A percentile compares a stretch with the other conserved stretches of the same genome.
Conservation (phyloP, 371 early-diverging fungal genomes). For the Haplosporangium sp. region DNA sequence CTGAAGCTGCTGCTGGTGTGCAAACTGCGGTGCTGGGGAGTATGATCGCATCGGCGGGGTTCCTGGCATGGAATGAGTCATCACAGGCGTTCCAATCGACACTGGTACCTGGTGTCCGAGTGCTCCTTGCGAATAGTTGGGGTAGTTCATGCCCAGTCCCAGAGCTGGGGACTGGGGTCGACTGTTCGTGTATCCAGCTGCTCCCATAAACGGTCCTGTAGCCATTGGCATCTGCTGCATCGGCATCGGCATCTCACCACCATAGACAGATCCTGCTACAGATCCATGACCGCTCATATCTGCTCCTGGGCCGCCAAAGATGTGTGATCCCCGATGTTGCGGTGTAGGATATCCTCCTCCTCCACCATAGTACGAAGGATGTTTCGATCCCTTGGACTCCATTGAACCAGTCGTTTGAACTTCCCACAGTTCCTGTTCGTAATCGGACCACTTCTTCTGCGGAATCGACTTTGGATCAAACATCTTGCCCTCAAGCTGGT, state of each 20-base stretch:
- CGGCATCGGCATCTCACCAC: slow-evolving; percentile 9
- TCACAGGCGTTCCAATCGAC: slow-evolving; percentile 22
- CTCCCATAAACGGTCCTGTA: slow-evolving; percentile 22
- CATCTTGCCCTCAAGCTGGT: slow-evolving; percentile 72
- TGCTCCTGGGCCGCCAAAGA: too few species aligned
- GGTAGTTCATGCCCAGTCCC: slow-evolving; percentile 16
- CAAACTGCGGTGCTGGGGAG: slow-evolving; percentile 35
- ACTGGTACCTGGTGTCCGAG: not conserved
- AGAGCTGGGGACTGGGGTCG: slow-evolving; percentile 50
- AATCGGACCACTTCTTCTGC: slow-evolving; percentile 90
- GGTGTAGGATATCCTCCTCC: not conserved
- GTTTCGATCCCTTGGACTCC: slow-evolving; percentile 57
- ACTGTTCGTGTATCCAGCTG: not conserved
- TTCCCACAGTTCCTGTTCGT: slow-evolving; percentile 84
- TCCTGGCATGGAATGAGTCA: slow-evolving; percentile 32
- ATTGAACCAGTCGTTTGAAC: slow-evolving; percentile 67
- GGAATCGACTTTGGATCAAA: slow-evolving; percentile 92
- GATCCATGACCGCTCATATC: slow-evolving; percentile 15
- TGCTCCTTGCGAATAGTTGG: not conserved
- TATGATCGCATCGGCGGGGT: slow-evolving; percentile 44
- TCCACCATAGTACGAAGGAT: slow-evolving; percentile 7
- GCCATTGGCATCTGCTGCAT: slow-evolving; percentile 6
- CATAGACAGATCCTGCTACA: slow-evolving; percentile 35
- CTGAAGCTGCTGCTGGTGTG: slow-evolving; percentile 11
- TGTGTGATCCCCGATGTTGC: slow-evolving; percentile 13